Evolutionary conservation across 352 stramenopile species (phyloP), one percentile per base, ranked within the genome.

Genomic region (Globisporangium barbulae): DNA sequence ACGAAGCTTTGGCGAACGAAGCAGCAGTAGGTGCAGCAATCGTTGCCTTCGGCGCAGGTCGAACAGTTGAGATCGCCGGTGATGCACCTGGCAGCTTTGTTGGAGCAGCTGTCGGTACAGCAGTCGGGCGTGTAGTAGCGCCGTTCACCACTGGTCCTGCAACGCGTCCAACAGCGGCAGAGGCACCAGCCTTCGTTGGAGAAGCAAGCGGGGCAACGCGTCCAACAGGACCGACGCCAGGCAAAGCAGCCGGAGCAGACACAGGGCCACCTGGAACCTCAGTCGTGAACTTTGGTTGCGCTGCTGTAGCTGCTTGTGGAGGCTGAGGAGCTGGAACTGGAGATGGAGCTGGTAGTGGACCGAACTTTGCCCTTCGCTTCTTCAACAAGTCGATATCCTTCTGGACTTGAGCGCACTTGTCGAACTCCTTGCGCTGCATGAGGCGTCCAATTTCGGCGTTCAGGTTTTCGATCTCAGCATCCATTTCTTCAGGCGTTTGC

Each of bases 381-480:
- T 95, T 94, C 41, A 94, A 53, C 19, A 78, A 71, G 44, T 94
- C 85, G 47, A 96, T 92, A 35, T 96, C 78, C 28, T 82, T 90
- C 35, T 96, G 88, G 42, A 96, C 74, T n/a, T 90, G 70, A 0
- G 84, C 79, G 52, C 87, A 96, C 63, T 96, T 95, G 52, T 91
- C 83, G 48, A 96, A 96, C 59, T 91, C 69, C 59, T 96, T 96
- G 28, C 79, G 75, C 54, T 89, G 73, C 86, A 96, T 92, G 44
- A 88, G 57, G 2, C 60, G 63, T 19, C 75, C 74, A 13, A 96
- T 78, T 50, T 92, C 81, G 12, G 64, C 58, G 28, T 94, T 93
- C n/a, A 95, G 60, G 10, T 71, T 73, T 10, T 75, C 76, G 53
- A 96, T 93, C 55, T 94, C 85, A 3, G 71, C 73, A 56, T 96